A percentile compares a stretch with the other conserved stretches of the same genome.
Evolutionary conservation across 2,329 filamentous ascomycete species (phyloP).

Genomic region (Penicillium sp.): DNA sequence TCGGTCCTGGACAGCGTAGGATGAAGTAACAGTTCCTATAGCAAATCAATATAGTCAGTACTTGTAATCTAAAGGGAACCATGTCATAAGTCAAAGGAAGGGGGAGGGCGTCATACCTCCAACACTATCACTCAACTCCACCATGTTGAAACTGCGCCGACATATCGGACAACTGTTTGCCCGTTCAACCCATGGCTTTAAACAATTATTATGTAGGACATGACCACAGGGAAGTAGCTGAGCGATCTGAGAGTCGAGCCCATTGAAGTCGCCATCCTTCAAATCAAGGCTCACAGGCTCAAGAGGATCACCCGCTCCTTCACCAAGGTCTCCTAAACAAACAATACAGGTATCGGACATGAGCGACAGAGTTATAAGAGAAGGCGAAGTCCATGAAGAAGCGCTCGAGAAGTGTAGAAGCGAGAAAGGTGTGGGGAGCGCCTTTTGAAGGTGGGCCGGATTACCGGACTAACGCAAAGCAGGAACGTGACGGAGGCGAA

Average conservation of each 20-base stretch:
- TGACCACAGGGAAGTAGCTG: slow-evolving; percentile 78
- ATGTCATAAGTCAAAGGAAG: slow-evolving; percentile 11
- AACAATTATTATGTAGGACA: slow-evolving; percentile 86
- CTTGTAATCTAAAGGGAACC: slow-evolving; percentile 4
- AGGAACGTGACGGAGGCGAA: slow-evolving; percentile 42
- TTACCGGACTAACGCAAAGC: slow-evolving; percentile 40
- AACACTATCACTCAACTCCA: slow-evolving; percentile 76
- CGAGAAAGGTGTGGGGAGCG: slow-evolving; percentile 33
- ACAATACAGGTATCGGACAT: slow-evolving; percentile 72
- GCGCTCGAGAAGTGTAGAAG: slow-evolving; percentile 24
- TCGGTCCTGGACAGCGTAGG: slow-evolving; percentile 55
- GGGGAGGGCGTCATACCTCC: slow-evolving; percentile 65
- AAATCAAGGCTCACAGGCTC: slow-evolving; percentile 44
- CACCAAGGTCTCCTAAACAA: slow-evolving; percentile 68
- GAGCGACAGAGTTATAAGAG: slow-evolving; percentile 28
- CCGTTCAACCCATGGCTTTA: slow-evolving; percentile 92
- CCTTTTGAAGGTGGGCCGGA: slow-evolving; percentile 45
- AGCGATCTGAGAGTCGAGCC: slow-evolving; percentile 53
- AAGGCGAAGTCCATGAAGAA: slow-evolving; percentile 29
- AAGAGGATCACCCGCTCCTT: slow-evolving; percentile 54
- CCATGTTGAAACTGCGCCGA: slow-evolving; percentile 83
- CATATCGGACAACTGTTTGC: slow-evolving; percentile 98
- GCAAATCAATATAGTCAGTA: slow-evolving; percentile 5
- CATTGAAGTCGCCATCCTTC: slow-evolving; percentile 31
- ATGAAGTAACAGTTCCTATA: slow-evolving; percentile 57